Base-by-base conservation (phyloP, 2,329 filamentous ascomycete species). In the Dactylellina sp. region DNA sequence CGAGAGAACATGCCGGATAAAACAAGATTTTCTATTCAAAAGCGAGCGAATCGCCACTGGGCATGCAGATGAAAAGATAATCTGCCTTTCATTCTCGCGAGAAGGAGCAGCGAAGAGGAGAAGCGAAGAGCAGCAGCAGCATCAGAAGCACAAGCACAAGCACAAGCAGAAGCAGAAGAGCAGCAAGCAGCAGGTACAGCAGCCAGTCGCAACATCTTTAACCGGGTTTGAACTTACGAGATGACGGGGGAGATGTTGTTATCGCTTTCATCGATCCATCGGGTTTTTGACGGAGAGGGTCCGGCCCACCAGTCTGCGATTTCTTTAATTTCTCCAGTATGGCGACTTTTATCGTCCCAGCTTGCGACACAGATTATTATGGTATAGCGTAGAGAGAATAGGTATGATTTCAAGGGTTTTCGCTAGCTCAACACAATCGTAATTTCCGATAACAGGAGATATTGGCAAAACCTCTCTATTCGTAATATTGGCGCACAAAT, bases 181-280 rank as follows among this genome's bases (percentile, higher is more conserved):
- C 25, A 35, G 22, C 28, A 35, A 63, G 50, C 37, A 47, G 22
- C 24, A 42, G 32, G 28, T 57, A 35, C 53, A 44, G 16, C 40
- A 59, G 22, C 25, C 14, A 59, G 35, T 37, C 12, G 46, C 62
- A 57, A 56, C 42, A 57, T 9, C 49, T 55, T 49, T 63, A 35
- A 57, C 56, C 24, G 61, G 61, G 55, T 61, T 59, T 5, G 44
- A 35, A 74, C 70, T 74, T 65, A 74, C 70, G 70, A 32, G 66
- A 52, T 72, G 60, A 44, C 59, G 55, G 46, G 55, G 55, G 55
- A 74, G 70, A 61, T 42, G 61, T 42, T 24, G 40, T 52, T 66
- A 50, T 64, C 61, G 70, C 56, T 74, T 65, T 74, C 70, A 74
- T 66, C 70, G 70, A 61, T 74, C 70, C 70, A 74, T 74, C 70